Percentiles rank a stretch among this genome's conserved stretches.
phyloP scores from a whole-genome alignment of 2,329 filamentous ascomycete species.

The Aspergillus puulaauensis region DNA sequence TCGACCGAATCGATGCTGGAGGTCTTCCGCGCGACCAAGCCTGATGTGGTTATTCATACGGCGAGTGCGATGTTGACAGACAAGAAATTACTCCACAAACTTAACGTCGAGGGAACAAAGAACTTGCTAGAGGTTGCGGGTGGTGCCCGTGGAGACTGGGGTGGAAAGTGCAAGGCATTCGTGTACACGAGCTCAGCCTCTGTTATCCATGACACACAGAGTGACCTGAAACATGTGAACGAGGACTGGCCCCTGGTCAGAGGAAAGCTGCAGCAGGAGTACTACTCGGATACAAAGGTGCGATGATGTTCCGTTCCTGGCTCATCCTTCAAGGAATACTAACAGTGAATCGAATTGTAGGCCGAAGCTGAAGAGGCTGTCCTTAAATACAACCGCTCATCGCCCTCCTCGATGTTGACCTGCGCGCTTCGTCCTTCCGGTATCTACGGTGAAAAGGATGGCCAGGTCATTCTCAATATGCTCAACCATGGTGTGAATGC shows the following conservation, averaged over 20 bases:
- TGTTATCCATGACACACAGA: slow-evolving; percentile 77
- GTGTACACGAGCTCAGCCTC: slow-evolving; percentile 91
- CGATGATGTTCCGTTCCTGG: slow-evolving; percentile 8
- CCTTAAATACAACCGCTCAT: slow-evolving; percentile 68
- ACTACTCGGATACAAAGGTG: slow-evolving; percentile 91
- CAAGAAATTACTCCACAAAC: slow-evolving; percentile 68
- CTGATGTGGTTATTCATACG: slow-evolving; percentile 87
- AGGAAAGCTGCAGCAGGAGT: slow-evolving; percentile 69
- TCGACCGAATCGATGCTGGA: slow-evolving; percentile 60
- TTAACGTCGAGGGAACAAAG: slow-evolving; percentile 85
- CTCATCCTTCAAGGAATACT: neutral
- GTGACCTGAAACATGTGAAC: slow-evolving; percentile 78
- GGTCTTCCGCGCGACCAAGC: slow-evolving; percentile 65
- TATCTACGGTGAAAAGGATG: slow-evolving; percentile 89
- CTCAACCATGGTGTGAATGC: slow-evolving; percentile 66
- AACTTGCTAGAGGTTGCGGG: slow-evolving; percentile 68
- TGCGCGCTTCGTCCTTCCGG: slow-evolving; percentile 79
- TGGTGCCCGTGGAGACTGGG: slow-evolving; percentile 63
- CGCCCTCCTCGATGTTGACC: slow-evolving; percentile 65
- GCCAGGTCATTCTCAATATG: slow-evolving; percentile 70
- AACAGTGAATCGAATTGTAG: slow-evolving; percentile 39
- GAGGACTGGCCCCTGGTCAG: slow-evolving; percentile 77
- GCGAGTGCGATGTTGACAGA: slow-evolving; percentile 66
- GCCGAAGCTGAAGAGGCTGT: slow-evolving; percentile 80
- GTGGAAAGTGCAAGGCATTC: slow-evolving; percentile 65